phyloP scores from a whole-genome alignment of 2,329 filamentous ascomycete genomes.

The Pseudogymnoascus sp. region DNA sequence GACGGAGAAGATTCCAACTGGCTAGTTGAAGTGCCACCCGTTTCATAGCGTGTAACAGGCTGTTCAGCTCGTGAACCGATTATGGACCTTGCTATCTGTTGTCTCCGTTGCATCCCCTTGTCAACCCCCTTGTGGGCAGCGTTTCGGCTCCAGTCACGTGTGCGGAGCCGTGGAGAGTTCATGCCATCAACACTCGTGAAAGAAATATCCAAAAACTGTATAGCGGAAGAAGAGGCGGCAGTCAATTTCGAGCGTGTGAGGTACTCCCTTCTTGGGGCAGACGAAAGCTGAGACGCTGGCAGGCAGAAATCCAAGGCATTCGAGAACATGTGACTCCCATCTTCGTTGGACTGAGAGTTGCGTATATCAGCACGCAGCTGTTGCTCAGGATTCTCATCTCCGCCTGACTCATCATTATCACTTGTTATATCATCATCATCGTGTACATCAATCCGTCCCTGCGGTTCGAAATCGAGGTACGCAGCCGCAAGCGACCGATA shows the following conservation, averaged over 20 bases:
- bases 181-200: constrained; percentile 4
- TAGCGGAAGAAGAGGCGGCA: neutral
- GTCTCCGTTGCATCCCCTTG: neutral
- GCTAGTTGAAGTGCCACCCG: neutral
- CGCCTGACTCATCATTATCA: constrained; percentile 33
- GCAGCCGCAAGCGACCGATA: constrained; percentile 25
- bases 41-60: neutral
- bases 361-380: constrained; percentile 16
- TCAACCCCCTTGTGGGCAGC: neutral
- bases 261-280: neutral
- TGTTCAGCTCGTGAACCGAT: no score
- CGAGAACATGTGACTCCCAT: constrained; percentile 13
- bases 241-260: neutral
- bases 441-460: constrained; percentile 12
- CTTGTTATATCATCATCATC: neutral
- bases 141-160: neutral
- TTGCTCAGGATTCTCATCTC: constrained; percentile 36
- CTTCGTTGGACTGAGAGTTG: constrained; percentile 15
- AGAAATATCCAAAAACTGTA: constrained; percentile 2
- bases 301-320: neutral
- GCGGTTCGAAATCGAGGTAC: constrained; percentile 24
- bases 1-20: constrained; percentile 4
- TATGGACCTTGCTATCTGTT: neutral
- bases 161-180: neutral
- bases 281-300: neutral